These are phyloP conservation scores for Penicillium sumatraense DNA, from an alignment of 2,329 filamentous ascomycete genomes.

Conservation along the genomic window DNA sequence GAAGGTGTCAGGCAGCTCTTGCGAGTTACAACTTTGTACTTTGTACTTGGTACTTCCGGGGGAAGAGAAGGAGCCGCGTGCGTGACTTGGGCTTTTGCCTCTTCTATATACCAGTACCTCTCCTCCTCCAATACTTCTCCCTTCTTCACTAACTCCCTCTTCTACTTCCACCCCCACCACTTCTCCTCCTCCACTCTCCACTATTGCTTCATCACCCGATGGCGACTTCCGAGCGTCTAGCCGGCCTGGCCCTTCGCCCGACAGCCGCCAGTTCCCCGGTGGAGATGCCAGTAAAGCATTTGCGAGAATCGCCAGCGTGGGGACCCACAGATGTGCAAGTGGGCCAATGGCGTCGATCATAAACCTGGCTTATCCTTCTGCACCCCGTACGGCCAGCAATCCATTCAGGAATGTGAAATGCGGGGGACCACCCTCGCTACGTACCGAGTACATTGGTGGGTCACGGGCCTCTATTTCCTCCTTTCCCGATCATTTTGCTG, in stretches of 20 bases:
- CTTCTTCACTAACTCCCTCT: background rate
- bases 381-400: background rate
- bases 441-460: background rate
- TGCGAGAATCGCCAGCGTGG: constrained; percentile 4
- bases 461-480: background rate
- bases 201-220: constrained; percentile 10
- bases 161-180: background rate
- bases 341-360: constrained; percentile 15
- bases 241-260: constrained; percentile 10
- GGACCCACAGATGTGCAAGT: constrained; percentile 1
- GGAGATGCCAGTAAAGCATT: background rate
- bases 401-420: constrained; percentile 16
- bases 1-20: too few relatives aligned
- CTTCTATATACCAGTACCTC: background rate
- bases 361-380: constrained; percentile 8
- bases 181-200: background rate
- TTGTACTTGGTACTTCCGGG: background rate
- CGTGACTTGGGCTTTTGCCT: background rate
- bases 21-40: background rate
- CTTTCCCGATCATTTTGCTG: background rate
- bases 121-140: background rate
- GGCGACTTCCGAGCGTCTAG: constrained; percentile 6
- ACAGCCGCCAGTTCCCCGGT: constrained; percentile 5
- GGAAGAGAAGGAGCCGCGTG: background rate
- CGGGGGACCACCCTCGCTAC: constrained; percentile 7